Evolutionary conservation across 345 rosid genomes (phyloP).

Genomic region (Eucalyptus melliodora): DNA sequence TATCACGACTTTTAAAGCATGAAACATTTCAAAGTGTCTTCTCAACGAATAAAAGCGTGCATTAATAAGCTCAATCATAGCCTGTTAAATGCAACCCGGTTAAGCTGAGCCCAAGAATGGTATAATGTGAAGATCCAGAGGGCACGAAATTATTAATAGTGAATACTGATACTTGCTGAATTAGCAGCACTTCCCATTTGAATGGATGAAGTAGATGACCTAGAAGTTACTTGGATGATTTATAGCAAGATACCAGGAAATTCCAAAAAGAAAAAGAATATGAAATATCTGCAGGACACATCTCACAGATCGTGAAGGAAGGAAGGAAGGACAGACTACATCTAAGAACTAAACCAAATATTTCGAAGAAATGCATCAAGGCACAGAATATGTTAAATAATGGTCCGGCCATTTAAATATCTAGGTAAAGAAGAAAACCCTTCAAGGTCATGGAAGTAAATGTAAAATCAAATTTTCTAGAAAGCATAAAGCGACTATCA

Average conservation of each 20-base stretch:
- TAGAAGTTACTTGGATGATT: neutral
- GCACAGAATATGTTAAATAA: neutral
- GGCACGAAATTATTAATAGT: neutral
- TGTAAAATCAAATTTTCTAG: neutral
- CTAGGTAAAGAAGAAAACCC: neutral
- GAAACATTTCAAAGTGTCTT: neutral
- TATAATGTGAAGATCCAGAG: neutral
- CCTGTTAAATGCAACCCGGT: neutral
- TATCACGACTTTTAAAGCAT: neutral
- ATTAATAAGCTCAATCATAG: neutral
- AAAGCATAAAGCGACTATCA: neutral
- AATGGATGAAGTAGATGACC: neutral
- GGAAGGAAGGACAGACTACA: neutral
- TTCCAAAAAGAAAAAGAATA: neutral
- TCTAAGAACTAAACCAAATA: neutral
- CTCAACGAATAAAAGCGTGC: neutral
- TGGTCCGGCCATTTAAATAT: neutral
- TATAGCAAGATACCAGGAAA: neutral
- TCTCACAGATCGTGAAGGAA: neutral
- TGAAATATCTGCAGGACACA: neutral
- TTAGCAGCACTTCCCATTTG: neutral
- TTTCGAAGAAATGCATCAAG: neutral
- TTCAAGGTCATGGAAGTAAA: neutral
- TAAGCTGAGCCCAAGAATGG: neutral
- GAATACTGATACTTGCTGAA: neutral